Percentiles rank a stretch among this genome's conserved stretches.
These are phyloP conservation scores for Kazachstania psychrophila DNA, from an alignment of 805 yeast genomes.

Conservation along the genomic window DNA sequence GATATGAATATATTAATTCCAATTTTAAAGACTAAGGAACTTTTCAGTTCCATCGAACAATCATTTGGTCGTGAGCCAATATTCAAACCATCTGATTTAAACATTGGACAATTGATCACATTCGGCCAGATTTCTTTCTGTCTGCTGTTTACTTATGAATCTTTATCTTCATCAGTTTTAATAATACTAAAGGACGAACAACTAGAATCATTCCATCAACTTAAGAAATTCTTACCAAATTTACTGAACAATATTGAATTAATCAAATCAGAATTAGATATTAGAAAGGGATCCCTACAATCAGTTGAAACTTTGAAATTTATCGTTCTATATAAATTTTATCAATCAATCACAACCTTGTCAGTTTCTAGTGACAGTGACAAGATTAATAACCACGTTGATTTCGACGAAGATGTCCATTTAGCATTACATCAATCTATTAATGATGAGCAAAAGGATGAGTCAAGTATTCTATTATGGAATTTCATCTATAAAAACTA, in stretches of 20 bases:
- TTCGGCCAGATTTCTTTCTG: constrained; percentile 17
- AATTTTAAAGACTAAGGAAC: constrained; percentile 18
- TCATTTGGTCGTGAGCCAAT: constrained; percentile 15
- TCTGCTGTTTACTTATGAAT: constrained; percentile 20
- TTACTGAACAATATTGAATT: constrained; percentile 13
- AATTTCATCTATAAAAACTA: constrained; percentile 24
- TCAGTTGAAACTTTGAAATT: constrained; percentile 17
- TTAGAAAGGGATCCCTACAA: constrained; percentile 9
- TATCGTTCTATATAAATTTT: constrained; percentile 18
- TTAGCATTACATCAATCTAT: constrained; percentile 20
- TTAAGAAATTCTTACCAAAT: constrained; percentile 9
- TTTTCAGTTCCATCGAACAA: constrained; percentile 15
- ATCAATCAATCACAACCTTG: constrained; percentile 5
- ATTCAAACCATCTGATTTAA: constrained; percentile 12
- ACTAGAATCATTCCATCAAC: constrained; percentile 10
- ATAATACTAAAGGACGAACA: constrained; percentile 22
- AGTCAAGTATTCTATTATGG: constrained; percentile 17
- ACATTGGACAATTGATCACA: constrained; percentile 15
- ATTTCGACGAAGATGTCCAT: constrained; percentile 25
- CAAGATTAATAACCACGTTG: constrained; percentile 9
- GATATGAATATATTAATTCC: constrained; percentile 20
- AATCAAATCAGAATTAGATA: constrained; percentile 16
- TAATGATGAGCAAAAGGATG: constrained; percentile 22
- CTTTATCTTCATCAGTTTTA: constrained; percentile 23
- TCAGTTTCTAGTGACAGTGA: constrained; percentile 6